Evolutionary conservation across 2,329 filamentous ascomycete genomes (phyloP).

Genomic region (Rutstroemia sp.): DNA sequence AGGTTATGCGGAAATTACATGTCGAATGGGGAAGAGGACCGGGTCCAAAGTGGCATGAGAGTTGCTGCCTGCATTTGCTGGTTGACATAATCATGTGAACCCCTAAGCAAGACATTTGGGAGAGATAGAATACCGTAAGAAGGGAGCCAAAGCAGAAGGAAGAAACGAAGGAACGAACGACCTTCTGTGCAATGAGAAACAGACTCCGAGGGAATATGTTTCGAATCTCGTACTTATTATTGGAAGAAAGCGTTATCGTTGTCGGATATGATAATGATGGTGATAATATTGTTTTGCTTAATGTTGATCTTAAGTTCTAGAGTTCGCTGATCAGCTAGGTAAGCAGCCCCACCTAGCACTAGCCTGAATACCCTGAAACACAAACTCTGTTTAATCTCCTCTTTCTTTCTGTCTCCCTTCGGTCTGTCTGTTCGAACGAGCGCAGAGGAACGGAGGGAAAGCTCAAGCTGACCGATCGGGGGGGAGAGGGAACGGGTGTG

Average conservation of each 20-base stretch:
- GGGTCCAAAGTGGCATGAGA: background rate
- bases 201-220: background rate
- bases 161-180: background rate
- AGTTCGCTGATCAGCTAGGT: background rate
- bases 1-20: constrained; percentile 9
- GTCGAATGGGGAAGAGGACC: background rate
- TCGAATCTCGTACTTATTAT: background rate
- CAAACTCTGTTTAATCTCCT: background rate
- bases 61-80: background rate
- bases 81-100: background rate
- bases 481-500: background rate
- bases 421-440: background rate
- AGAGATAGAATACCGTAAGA: no score
- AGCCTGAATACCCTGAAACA: background rate
- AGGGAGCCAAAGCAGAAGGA: background rate
- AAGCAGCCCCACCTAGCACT: background rate
- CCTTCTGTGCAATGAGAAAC: background rate
- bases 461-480: no score
- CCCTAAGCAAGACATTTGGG: background rate
- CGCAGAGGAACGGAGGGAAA: background rate
- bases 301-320: constrained; percentile 8
- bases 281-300: background rate
- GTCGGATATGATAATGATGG: background rate
- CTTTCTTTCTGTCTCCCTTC: background rate
- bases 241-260: no score